Percentiles rank a stretch among this genome's conserved stretches.
phyloP scores from a whole-genome alignment of 2,329 filamentous ascomycete genomes.

The Cladosporium sp. region DNA sequence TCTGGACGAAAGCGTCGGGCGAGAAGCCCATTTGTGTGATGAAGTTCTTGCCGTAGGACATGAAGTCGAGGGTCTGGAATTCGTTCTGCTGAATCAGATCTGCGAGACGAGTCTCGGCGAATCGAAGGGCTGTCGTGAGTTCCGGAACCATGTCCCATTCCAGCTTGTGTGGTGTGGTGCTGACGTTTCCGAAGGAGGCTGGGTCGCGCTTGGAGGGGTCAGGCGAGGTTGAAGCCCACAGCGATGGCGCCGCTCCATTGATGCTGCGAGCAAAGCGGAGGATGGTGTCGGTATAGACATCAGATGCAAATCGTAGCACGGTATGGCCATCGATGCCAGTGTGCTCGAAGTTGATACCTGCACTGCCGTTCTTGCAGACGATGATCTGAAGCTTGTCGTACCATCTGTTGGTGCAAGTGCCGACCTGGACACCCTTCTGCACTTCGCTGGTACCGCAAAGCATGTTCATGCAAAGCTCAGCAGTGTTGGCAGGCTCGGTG shows the following conservation, averaged over 20 bases:
- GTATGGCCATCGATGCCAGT: constrained; percentile 97
- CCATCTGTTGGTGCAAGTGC: constrained; percentile 97
- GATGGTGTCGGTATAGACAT: constrained; percentile 96
- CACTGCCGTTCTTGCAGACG: constrained; percentile 96
- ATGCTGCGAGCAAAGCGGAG: constrained; percentile 91
- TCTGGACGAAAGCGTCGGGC: constrained; percentile 94
- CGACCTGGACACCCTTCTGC: constrained; percentile 88
- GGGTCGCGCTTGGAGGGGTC: constrained; percentile 90
- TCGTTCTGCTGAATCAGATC: constrained; percentile 96
- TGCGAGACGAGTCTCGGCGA: constrained; percentile 88
- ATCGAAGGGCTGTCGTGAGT: constrained; percentile 81
- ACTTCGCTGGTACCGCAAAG: constrained; percentile 91
- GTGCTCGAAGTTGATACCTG: constrained; percentile 98
- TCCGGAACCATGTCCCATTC: constrained; percentile 98
- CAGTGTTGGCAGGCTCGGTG: constrained; percentile 71
- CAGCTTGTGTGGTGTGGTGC: constrained; percentile 87
- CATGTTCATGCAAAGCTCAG: constrained; percentile 96
- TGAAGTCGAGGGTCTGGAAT: constrained; percentile 85
- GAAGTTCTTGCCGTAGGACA: constrained; percentile 89
- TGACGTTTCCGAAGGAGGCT: constrained; percentile 85
- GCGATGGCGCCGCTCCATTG: constrained; percentile 82
- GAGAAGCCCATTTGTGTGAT: constrained; percentile 97
- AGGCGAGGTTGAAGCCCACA: constrained; percentile 87
- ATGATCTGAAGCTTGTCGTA: constrained; percentile 99
- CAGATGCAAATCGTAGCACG: constrained; percentile 89